These are phyloP conservation scores for Botryosphaeria dothidea DNA, from an alignment of 2,329 filamentous ascomycete genomes.

Conservation along the genomic window DNA sequence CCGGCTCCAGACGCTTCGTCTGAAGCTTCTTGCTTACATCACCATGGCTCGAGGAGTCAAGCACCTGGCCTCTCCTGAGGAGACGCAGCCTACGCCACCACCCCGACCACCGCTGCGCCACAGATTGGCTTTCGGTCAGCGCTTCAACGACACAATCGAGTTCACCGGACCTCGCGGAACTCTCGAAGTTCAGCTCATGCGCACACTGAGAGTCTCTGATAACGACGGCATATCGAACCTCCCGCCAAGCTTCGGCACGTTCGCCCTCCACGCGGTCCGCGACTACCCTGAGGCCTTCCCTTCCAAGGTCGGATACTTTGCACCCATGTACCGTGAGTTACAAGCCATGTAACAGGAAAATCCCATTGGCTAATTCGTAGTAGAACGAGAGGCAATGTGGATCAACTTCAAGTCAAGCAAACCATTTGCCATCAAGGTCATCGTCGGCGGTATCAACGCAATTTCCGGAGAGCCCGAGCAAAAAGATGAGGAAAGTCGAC, in stretches of 20 bases:
- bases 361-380: neutral
- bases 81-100: no score
- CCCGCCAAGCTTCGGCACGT: neutral
- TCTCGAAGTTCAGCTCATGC: neutral
- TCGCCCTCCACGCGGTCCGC: neutral
- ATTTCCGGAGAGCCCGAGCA: slow-evolving; percentile 37
- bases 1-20: no score
- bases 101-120: no score
- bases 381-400: neutral
- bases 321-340: neutral
- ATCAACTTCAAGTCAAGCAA: neutral
- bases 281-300: neutral
- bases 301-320: neutral
- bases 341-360: no score
- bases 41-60: no score
- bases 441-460: slow-evolving; percentile 42
- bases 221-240: neutral
- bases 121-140: no score
- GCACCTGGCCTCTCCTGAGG: no score
- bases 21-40: no score
- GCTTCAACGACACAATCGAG: no score
- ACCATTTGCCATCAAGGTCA: slow-evolving; percentile 39
- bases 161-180: no score
- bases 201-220: neutral
- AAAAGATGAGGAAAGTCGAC: slow-evolving; percentile 25